A percentile compares a stretch with the other conserved stretches of the same genome.
phyloP scores from a whole-genome alignment of 495 filamentous ascomycete genomes.

The Penicillium egyptiacum region DNA sequence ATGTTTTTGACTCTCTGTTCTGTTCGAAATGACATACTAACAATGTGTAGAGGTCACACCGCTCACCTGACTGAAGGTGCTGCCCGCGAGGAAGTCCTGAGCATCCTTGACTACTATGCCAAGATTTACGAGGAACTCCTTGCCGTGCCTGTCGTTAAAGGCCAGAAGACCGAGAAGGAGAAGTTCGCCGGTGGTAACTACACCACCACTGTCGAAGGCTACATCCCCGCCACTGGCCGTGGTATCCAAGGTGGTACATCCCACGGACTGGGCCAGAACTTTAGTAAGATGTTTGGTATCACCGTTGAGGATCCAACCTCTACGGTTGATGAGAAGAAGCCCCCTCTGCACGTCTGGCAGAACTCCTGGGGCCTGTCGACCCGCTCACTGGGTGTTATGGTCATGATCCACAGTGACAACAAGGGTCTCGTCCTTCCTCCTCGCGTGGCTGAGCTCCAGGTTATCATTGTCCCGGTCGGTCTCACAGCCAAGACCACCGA shows the following conservation, averaged over 20 bases:
- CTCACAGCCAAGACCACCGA: conserved; percentile 81
- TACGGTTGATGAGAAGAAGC: conserved; percentile 69
- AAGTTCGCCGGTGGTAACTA: conserved; percentile 96
- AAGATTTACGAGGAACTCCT: conserved; percentile 89
- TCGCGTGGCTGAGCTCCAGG: conserved; percentile 80
- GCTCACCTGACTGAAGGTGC: conserved; percentile 79
- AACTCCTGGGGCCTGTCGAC: conserved; percentile 99
- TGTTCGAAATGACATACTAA: conserved; percentile 3
- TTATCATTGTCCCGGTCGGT: conserved; percentile 89
- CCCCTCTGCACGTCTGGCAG: conserved; percentile 84
- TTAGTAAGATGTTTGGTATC: conserved; percentile 98
- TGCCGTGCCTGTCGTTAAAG: conserved; percentile 89
- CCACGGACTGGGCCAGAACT: conserved; percentile 94
- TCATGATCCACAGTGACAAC: conserved; percentile 95
- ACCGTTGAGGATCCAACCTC: conserved; percentile 86
- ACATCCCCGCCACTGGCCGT: conserved; percentile 89
- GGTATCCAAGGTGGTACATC: conserved; percentile 96
- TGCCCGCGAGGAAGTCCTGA: conserved; percentile 78
- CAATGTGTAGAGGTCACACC: conserved; percentile 66
- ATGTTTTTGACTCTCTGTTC: background rate
- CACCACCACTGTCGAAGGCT: conserved; percentile 87
- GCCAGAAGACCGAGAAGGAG: conserved; percentile 85
- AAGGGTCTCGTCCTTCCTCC: conserved; percentile 91
- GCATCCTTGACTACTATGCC: conserved; percentile 93
- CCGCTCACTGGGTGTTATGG: conserved; percentile 94